Evolutionary conservation across 306 rosid genomes (phyloP).

Genomic region (Corylus heterophylla): DNA sequence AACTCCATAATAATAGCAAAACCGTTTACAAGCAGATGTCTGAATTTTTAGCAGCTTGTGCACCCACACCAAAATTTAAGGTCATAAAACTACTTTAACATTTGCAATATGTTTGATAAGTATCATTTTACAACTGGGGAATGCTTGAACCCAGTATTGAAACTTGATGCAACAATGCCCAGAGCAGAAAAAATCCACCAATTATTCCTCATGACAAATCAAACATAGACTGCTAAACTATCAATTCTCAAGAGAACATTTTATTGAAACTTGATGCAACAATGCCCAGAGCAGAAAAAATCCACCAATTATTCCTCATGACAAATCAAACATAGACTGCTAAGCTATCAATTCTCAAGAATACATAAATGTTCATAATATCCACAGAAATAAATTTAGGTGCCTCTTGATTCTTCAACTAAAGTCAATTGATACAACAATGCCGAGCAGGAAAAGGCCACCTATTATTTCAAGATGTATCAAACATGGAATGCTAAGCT

Average conservation of each 20-base stretch:
- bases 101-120: not conserved
- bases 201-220: not conserved
- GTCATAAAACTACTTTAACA: not conserved
- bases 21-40: not conserved
- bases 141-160: not conserved
- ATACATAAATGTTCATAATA: not conserved
- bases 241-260: not conserved
- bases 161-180: not conserved
- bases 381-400: not conserved
- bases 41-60: not conserved
- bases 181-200: not conserved
- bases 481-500: slow-evolving; percentile 1
- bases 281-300: not conserved
- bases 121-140: not conserved
- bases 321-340: not conserved
- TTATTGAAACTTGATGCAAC: not conserved
- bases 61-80: not conserved
- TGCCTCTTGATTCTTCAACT: not conserved
- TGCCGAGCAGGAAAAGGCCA: not conserved
- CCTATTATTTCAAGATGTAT: not conserved
- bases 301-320: not conserved
- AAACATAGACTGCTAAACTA: not conserved
- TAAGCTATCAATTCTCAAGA: not conserved
- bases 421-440: not conserved
- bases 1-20: not conserved